Base-by-base conservation (phyloP, 208 protist species). In the Leishmania aethiopica region DNA sequence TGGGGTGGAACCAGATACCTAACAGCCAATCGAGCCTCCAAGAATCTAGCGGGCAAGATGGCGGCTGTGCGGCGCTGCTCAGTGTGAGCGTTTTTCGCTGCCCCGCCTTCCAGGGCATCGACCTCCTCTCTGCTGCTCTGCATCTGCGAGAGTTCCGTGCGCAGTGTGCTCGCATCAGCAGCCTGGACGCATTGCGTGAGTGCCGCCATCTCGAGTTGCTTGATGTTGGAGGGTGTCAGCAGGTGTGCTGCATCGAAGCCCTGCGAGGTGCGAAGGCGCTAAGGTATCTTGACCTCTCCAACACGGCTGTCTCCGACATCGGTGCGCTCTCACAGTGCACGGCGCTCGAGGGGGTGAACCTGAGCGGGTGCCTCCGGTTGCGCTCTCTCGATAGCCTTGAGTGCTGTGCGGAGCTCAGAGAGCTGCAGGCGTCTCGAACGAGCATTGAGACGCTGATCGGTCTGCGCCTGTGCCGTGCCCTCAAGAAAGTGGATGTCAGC, bases 401-500 rank as follows among this genome's bases (percentile, higher is more conserved):
- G n/a, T 15, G 25, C 25, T 67, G 62, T 67, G 22, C 62, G 62
- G n/a, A 67, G n/a, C 62, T 67, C 62, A 67, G 62, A 67, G 62
- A 67, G 32, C 62, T 67, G 7, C 62, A 37, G 25, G 62, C 62
- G 15, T 67, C 62, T 67, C 62, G 62, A 67, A 67, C 62, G 32
- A 19, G 32, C 62, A 67, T 40, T 37, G 32, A 67, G 62, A 40
- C 62, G 15, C 62, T 67, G 62, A 67, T 67, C 11, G 62, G 62
- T 67, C 62, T 67, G 62, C 32, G 62, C 62, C 32, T 67, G n/a
- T 67, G 62, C 62, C 62, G 32, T 40, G 62, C n/a, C 32, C 62
- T 67, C 62, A 67, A 22, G 13, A 67, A 67, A 67, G 62, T 67
- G 62, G 11, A 67, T 37, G 62, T 67, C 62, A 67, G 62, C n/a